phyloP scores from a whole-genome alignment of 176 grass and related monocot genomes.

The Phyllostachys edulis region DNA sequence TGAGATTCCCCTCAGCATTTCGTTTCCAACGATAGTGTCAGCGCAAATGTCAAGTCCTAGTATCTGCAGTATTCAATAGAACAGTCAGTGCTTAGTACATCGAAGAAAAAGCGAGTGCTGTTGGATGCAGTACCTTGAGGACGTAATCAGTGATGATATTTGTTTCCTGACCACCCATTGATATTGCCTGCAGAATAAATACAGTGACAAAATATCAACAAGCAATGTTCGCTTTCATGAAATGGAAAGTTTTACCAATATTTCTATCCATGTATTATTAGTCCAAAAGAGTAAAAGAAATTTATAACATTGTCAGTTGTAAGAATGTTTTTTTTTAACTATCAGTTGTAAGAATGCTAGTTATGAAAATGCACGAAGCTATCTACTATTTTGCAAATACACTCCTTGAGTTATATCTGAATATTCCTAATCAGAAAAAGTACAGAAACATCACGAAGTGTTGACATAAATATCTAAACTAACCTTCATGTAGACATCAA shows the following conservation, averaged over 20 bases:
- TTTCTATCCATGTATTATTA: not conserved
- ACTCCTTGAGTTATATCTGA: not conserved
- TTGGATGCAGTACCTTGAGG: slow-evolving; percentile 45
- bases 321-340: not conserved
- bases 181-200: slow-evolving; percentile 43
- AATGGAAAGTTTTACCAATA: not conserved
- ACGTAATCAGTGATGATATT: slow-evolving; percentile 60
- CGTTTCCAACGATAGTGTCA: slow-evolving; percentile 56
- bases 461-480: not conserved
- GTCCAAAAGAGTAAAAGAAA: not conserved
- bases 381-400: not conserved
- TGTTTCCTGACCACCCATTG: slow-evolving; percentile 49
- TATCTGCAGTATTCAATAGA: slow-evolving; percentile 40
- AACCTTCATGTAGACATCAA: slow-evolving; percentile 75
- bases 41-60: slow-evolving; percentile 69
- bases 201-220: not conserved
- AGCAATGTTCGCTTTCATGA: not conserved
- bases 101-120: not conserved
- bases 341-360: not conserved
- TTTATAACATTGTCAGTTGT: not conserved
- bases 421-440: not conserved
- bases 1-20: slow-evolving; percentile 66
- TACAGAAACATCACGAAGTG: not conserved
- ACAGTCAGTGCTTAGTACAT: not conserved
- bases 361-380: not conserved